Evolutionary conservation across 805 yeast species (phyloP).

Genomic region (Lachancea thermotolerans): DNA sequence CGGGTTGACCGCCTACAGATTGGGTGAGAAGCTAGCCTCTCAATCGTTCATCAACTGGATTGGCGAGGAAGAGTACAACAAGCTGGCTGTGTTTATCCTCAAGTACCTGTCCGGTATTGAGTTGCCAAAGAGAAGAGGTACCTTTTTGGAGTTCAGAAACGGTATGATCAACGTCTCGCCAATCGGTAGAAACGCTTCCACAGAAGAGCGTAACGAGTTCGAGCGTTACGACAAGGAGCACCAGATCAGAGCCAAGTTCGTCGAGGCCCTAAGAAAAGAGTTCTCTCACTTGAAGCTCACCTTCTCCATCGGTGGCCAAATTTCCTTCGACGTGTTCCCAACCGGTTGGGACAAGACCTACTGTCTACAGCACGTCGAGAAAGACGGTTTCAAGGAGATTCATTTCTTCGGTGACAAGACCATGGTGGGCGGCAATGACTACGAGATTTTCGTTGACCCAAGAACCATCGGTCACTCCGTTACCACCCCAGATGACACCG

Average conservation of each 20-base stretch:
- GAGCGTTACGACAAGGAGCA: slow-evolving; percentile 77
- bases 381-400: slow-evolving; percentile 77
- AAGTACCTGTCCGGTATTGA: slow-evolving; percentile 80
- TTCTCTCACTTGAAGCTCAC: slow-evolving; percentile 84
- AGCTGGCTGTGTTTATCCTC: slow-evolving; percentile 77
- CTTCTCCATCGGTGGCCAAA: slow-evolving; percentile 98
- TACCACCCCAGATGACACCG: slow-evolving; percentile 82
- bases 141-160: slow-evolving; percentile 97
- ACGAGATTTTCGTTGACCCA: slow-evolving; percentile 84
- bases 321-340: slow-evolving; percentile 98
- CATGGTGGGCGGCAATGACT: slow-evolving; percentile 96
- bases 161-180: slow-evolving; percentile 99
- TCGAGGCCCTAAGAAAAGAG: slow-evolving; percentile 71
- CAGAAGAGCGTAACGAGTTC: slow-evolving; percentile 86
- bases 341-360: slow-evolving; percentile 99
- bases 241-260: slow-evolving; percentile 79
- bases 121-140: slow-evolving; percentile 96
- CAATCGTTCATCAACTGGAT: slow-evolving; percentile 94
- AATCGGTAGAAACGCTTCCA: slow-evolving; percentile 95
- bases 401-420: slow-evolving; percentile 99
- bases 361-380: slow-evolving; percentile 85
- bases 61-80: slow-evolving; percentile 91
- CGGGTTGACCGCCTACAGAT: slow-evolving; percentile 95
- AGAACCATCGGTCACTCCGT: slow-evolving; percentile 98
- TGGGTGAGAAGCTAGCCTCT: slow-evolving; percentile 80